Base-by-base conservation (phyloP, 805 yeast species). In the Schwanniomyces occidentalis region DNA sequence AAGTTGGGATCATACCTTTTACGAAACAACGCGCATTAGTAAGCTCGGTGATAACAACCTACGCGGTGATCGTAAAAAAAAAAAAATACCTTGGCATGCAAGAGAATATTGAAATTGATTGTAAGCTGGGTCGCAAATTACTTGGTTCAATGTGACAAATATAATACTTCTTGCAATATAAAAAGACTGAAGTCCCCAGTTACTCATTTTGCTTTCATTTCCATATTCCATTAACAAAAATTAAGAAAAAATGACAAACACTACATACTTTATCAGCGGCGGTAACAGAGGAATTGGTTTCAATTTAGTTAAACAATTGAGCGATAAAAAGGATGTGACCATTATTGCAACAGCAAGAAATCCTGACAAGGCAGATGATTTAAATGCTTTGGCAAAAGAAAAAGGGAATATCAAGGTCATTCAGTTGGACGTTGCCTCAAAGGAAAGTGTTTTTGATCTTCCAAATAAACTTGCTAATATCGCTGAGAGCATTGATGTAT, bases 271-370 rank as follows among this genome's bases (percentile, higher is more conserved):
- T 8, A 31, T 49, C 16, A 58, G 71, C 2, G 75, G 76, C 9
- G 69, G 69, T 14, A 63, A 69, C 15, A 53, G 68, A 36, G 75
- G 75, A 4, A 61, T 70, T 32, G 75, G 75, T 5, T 52, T 53
- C 12, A 54, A 50, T 1, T 43, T 68, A 6, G 58, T 50, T 3
- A 51, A 56, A 26, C 46, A 47, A 24, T 41, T 65, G 15, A 44
- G 55, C 20, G 21, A 28, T 34, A 39, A 47, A 28, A 18, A 59
- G 56, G 26, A 45, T 49, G 30, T 51, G 50, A 30, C 64, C 53
- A 49, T 72, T 62, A 28, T 69, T 59, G 48, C 69, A 69, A 42
- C 74, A 50, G 42, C 60, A 50, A 27, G 73, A 65, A 21, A 56
- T 44, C 34, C 49, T 47, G 42, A 51, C 47, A 28, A 54, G 51